phyloP scores from a whole-genome alignment of 1,139 yeast species.

The Wickerhamiella infanticola region DNA sequence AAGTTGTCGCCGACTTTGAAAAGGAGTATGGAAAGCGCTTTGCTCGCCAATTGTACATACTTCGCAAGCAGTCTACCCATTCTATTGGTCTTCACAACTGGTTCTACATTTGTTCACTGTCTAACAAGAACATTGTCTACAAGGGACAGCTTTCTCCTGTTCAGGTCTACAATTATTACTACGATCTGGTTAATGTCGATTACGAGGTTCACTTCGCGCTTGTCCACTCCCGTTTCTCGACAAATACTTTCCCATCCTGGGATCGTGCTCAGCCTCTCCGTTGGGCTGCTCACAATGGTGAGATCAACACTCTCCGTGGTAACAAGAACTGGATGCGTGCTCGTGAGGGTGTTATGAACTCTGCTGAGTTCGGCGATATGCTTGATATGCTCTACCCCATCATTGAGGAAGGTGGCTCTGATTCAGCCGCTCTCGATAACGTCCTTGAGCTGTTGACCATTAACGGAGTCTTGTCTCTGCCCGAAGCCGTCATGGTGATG shows the following conservation, averaged over 20 bases:
- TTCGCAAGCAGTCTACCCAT: slow-evolving; percentile 81
- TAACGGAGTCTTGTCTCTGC: slow-evolving; percentile 81
- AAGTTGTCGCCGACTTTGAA: slow-evolving; percentile 33
- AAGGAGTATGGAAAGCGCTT: slow-evolving; percentile 45
- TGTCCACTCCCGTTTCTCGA: slow-evolving; percentile 93
- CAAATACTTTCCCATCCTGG: slow-evolving; percentile 98
- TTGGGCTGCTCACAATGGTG: slow-evolving; percentile 98
- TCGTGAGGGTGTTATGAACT: slow-evolving; percentile 91
- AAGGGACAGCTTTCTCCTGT: slow-evolving; percentile 96
- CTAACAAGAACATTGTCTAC: slow-evolving; percentile 81
- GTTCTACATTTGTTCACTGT: slow-evolving; percentile 91
- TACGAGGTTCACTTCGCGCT: slow-evolving; percentile 92
- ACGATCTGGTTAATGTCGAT: slow-evolving; percentile 81
- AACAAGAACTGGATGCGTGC: slow-evolving; percentile 99
- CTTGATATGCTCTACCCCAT: slow-evolving; percentile 84
- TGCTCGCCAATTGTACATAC: slow-evolving; percentile 69
- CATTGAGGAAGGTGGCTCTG: slow-evolving; percentile 97
- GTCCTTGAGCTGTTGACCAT: slow-evolving; percentile 83
- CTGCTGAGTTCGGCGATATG: slow-evolving; percentile 78
- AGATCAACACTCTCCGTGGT: slow-evolving; percentile 91
- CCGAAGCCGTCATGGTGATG: slow-evolving; percentile 94
- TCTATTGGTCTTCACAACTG: slow-evolving; percentile 89
- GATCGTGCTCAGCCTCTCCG: slow-evolving; percentile 97
- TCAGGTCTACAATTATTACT: slow-evolving; percentile 89
- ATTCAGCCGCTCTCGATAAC: slow-evolving; percentile 96